phyloP scores from a whole-genome alignment of 2,329 filamentous ascomycete genomes.

The Claviceps paspali region DNA sequence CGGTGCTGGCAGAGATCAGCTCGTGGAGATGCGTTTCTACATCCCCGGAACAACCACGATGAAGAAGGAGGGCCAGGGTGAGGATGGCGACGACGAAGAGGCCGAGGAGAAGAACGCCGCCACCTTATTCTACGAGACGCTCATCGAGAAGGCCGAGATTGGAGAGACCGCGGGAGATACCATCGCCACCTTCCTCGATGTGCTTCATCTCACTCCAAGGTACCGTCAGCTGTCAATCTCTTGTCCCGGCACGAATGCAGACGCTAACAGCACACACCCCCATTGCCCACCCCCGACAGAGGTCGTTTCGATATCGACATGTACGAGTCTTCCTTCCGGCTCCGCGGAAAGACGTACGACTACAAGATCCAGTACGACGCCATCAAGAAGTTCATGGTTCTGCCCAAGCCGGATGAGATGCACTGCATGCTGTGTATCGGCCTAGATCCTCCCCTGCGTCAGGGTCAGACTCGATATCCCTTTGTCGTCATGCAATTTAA shows the following conservation, averaged over 20 bases:
- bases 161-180: constrained; percentile 98
- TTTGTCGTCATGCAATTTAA: constrained; percentile 99
- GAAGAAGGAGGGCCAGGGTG: constrained; percentile 52
- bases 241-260: background rate
- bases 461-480: constrained; percentile 94
- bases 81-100: constrained; percentile 40
- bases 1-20: constrained; percentile 74
- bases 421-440: constrained; percentile 92
- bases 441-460: constrained; percentile 82
- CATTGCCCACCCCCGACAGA: constrained; percentile 34
- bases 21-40: constrained; percentile 98
- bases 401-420: constrained; percentile 96
- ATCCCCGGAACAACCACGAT: constrained; percentile 81
- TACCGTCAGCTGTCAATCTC: constrained; percentile 21
- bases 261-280: background rate
- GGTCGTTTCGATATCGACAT: constrained; percentile 99
- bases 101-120: constrained; percentile 83
- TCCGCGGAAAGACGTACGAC: constrained; percentile 98
- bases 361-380: constrained; percentile 99
- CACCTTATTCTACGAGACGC: constrained; percentile 91
- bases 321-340: constrained; percentile 93
- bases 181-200: constrained; percentile 91
- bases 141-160: constrained; percentile 98
- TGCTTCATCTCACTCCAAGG: constrained; percentile 91
- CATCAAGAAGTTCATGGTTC: constrained; percentile 97